A percentile compares a stretch with the other conserved stretches of the same genome.
These are phyloP conservation scores for Hericium erinaceus DNA, from an alignment of 768 basidiomycete species.

Conservation along the genomic window DNA sequence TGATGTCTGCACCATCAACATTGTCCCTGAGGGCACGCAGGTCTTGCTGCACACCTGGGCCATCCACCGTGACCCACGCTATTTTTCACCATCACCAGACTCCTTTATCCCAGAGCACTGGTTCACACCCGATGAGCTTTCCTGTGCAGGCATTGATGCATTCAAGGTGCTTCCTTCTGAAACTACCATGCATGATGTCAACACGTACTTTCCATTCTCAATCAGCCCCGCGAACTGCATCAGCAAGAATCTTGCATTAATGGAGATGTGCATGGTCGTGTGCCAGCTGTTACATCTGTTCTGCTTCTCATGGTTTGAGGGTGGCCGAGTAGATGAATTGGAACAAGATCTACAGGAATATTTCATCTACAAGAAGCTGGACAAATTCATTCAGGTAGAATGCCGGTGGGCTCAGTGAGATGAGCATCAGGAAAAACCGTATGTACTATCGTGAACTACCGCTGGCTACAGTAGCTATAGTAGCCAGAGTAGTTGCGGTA, in stretches of 20 bases:
- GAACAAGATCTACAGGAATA: background rate
- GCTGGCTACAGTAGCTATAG: no score
- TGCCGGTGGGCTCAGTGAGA: background rate
- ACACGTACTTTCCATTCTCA: constrained; percentile 11
- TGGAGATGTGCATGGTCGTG: constrained; percentile 5
- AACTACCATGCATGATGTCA: background rate
- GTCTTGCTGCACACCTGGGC: constrained; percentile 7
- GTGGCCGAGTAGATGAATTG: background rate
- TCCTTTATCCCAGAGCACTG: constrained; percentile 14
- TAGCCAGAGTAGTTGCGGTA: no score
- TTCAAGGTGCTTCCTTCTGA: no score
- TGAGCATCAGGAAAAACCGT: no score
- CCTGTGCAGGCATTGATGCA: no score
- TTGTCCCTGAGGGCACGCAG: constrained; percentile 11
- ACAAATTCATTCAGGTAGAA: background rate
- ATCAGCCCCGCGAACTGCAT: constrained; percentile 14
- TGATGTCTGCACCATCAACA: background rate
- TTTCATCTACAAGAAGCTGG: background rate
- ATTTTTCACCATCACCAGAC: constrained; percentile 9
- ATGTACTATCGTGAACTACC: no score
- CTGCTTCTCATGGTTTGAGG: constrained; percentile 4
- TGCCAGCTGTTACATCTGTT: constrained; percentile 9
- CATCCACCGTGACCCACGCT: constrained; percentile 12
- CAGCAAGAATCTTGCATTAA: constrained; percentile 13
- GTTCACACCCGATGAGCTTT: background rate